Conservation (phyloP, 768 basidiomycete species). For the Russula lepida region DNA sequence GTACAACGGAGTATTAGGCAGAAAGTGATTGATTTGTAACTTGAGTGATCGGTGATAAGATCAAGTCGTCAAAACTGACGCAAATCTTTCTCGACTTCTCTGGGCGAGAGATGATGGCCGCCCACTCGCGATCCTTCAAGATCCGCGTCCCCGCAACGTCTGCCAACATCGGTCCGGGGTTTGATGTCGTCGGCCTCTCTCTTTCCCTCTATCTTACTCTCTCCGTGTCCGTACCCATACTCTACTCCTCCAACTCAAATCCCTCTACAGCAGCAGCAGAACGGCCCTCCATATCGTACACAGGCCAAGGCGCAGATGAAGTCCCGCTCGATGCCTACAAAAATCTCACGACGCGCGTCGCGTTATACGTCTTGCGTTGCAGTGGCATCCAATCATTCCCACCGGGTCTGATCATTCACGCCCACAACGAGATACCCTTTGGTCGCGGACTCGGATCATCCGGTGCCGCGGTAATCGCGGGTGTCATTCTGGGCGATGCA, state of each 20-base stretch:
- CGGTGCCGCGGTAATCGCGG: slow-evolving; percentile 97
- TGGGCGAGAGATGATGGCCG: background rate
- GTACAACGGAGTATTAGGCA: slow-evolving; percentile 39
- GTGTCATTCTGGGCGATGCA: slow-evolving; percentile 82
- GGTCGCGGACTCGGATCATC: slow-evolving; percentile 96
- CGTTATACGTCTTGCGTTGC: slow-evolving; percentile 95
- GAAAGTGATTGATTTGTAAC: background rate
- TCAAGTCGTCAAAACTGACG: background rate
- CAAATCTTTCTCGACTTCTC: background rate
- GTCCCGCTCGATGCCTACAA: slow-evolving; percentile 94
- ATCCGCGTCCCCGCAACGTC: slow-evolving; percentile 95
- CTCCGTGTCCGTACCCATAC: slow-evolving; percentile 42
- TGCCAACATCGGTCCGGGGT: slow-evolving; percentile 97
- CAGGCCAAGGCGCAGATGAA: slow-evolving; percentile 82
- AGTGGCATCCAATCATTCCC: slow-evolving; percentile 71
- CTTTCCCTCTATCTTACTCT: slow-evolving; percentile 80
- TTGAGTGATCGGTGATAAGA: background rate
- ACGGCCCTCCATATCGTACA: slow-evolving; percentile 60
- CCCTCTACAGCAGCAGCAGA: slow-evolving; percentile 15
- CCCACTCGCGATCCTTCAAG: slow-evolving; percentile 34
- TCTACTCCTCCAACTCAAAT: slow-evolving; percentile 2
- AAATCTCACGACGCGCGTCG: slow-evolving; percentile 94
- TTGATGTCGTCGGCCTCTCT: slow-evolving; percentile 98
- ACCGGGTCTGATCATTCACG: slow-evolving; percentile 62
- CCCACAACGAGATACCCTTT: slow-evolving; percentile 91